These are phyloP conservation scores for Tolypocladium ovalisporum DNA, from an alignment of 2,329 filamentous ascomycete genomes.

Conservation along the genomic window DNA sequence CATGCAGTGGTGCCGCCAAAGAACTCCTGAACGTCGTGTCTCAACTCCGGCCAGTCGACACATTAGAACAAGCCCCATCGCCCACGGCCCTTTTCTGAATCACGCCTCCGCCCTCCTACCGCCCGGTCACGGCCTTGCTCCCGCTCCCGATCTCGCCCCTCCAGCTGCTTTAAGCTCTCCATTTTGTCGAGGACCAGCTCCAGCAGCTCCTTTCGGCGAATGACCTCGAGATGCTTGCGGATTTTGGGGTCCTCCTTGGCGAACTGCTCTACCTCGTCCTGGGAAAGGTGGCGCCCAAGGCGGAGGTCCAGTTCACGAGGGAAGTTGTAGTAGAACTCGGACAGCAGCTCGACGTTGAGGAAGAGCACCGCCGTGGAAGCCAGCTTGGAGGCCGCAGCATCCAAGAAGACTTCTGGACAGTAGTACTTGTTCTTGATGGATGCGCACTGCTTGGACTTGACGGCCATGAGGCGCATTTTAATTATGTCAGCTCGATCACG, in stretches of 20 bases:
- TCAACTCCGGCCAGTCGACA: neutral
- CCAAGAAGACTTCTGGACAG: conserved; percentile 95
- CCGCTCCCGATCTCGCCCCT: conserved; percentile 61
- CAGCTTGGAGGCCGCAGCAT: conserved; percentile 89
- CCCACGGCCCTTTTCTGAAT: conserved; percentile 28
- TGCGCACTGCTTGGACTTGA: conserved; percentile 85
- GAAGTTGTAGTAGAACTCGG: conserved; percentile 97
- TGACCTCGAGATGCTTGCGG: conserved; percentile 79
- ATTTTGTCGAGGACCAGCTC: conserved; percentile 94
- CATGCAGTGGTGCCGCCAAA: neutral
- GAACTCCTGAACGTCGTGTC: neutral
- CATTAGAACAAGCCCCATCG: conserved; percentile 39
- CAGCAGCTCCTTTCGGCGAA: conserved; percentile 81
- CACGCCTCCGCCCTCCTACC: conserved; percentile 10
- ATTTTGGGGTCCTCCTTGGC: conserved; percentile 91
- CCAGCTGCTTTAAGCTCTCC: conserved; percentile 76
- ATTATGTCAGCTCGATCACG: conserved; percentile 84
- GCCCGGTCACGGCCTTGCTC: conserved; percentile 53
- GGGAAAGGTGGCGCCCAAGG: conserved; percentile 68
- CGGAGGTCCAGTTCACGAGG: conserved; percentile 82
- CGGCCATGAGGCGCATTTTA: conserved; percentile 76
- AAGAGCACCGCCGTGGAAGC: conserved; percentile 93
- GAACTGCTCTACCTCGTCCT: conserved; percentile 77
- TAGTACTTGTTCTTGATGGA: conserved; percentile 84
- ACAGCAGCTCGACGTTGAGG: conserved; percentile 90